Evolutionary conservation across 2,329 filamentous ascomycete genomes (phyloP).

Genomic region (Trichophyton mentagrophytes): DNA sequence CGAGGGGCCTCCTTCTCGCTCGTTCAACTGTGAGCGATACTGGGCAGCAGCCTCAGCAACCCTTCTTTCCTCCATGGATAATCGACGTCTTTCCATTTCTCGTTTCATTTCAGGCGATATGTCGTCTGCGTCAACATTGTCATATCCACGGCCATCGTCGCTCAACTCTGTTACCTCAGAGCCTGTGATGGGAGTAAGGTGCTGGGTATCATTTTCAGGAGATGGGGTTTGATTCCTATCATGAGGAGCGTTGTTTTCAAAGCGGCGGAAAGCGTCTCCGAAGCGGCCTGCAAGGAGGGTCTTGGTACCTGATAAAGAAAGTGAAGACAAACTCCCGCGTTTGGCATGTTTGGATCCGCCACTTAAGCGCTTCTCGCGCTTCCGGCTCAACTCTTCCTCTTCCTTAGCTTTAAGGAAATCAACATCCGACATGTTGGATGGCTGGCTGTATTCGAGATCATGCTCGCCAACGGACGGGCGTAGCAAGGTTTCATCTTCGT

Average conservation of each 20-base stretch:
- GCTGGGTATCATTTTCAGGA: slow-evolving; percentile 32
- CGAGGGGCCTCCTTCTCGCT: slow-evolving; percentile 39
- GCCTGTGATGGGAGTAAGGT: slow-evolving; percentile 58
- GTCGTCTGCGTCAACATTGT: slow-evolving; percentile 50
- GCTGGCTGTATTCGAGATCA: slow-evolving; percentile 24
- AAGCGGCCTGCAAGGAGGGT: slow-evolving; percentile 78
- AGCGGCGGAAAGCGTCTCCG: slow-evolving; percentile 84
- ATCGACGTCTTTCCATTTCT: slow-evolving; percentile 68
- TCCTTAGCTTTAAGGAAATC: slow-evolving; percentile 72
- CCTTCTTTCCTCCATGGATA: slow-evolving; percentile 78
- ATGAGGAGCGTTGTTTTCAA: slow-evolving; percentile 50
- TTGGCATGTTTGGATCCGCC: slow-evolving; percentile 54
- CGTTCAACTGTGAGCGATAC: slow-evolving; percentile 63
- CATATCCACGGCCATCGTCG: slow-evolving; percentile 52
- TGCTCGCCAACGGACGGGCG: slow-evolving; percentile 25
- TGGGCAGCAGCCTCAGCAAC: slow-evolving; percentile 82
- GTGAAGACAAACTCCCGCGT: slow-evolving; percentile 55
- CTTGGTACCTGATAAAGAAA: slow-evolving; percentile 61
- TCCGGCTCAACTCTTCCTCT: slow-evolving; percentile 45
- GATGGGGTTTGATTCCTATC: slow-evolving; percentile 32
- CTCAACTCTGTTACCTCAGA: slow-evolving; percentile 59
- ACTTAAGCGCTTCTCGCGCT: slow-evolving; percentile 43
- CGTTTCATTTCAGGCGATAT: slow-evolving; percentile 78
- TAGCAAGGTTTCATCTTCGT: slow-evolving; percentile 25
- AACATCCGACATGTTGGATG: slow-evolving; percentile 57